These are phyloP conservation scores for Cystobasidium ongulense DNA, from an alignment of 768 basidiomycete genomes.

Conservation along the genomic window DNA sequence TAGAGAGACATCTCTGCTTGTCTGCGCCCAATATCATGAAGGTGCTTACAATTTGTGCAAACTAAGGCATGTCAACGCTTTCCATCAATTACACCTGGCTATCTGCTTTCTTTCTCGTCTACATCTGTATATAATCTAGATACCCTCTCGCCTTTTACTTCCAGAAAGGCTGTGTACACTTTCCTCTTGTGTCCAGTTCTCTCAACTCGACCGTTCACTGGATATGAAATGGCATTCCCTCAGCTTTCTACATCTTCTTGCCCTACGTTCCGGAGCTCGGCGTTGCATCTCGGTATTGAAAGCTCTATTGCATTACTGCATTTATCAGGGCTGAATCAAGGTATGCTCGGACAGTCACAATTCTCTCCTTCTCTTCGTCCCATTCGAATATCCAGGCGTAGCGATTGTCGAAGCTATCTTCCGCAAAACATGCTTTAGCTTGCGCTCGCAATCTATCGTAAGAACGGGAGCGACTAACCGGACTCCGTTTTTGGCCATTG, in stretches of 20 bases:
- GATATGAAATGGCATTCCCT: background rate
- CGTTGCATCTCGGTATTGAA: background rate
- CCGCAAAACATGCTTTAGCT: background rate
- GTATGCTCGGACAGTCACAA: slow-evolving; percentile 1
- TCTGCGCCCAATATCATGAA: background rate
- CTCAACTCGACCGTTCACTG: background rate
- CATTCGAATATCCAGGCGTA: slow-evolving; percentile 14
- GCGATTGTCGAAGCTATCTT: background rate
- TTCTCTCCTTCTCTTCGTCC: background rate
- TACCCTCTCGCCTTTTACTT: background rate
- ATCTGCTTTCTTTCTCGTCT: background rate
- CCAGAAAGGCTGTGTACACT: background rate
- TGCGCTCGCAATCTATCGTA: too few species aligned
- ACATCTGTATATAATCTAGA: background rate
- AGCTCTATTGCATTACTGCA: background rate
- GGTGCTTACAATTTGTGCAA: background rate
- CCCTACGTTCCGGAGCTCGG: too few species aligned
- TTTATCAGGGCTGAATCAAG: slow-evolving; percentile 15
- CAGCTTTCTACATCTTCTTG: background rate
- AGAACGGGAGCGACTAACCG: background rate
- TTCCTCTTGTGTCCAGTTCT: background rate
- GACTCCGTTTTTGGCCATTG: background rate
- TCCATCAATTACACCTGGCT: too few species aligned
- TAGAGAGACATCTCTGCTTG: too few species aligned
- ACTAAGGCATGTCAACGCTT: background rate